A percentile compares a stretch with the other conserved stretches of the same genome.
phyloP scores from a whole-genome alignment of 1,284 basidiomycete species.

The Rhodotorula sp. region DNA sequence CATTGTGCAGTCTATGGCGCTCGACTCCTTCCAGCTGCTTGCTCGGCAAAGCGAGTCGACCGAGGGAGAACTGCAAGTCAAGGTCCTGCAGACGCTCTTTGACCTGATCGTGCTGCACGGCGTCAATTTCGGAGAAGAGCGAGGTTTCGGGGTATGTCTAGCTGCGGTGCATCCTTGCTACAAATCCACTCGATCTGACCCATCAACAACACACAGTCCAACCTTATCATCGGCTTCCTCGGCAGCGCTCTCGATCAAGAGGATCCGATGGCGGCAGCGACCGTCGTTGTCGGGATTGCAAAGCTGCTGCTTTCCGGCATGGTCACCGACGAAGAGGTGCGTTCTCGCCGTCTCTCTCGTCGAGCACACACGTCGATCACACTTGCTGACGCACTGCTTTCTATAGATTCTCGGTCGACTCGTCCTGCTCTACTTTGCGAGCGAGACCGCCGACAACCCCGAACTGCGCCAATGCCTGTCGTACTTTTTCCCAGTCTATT shows the following conservation, averaged over 20 bases:
- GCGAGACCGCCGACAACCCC: constrained; percentile 79
- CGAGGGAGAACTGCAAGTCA: constrained; percentile 72
- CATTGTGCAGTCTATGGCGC: constrained; percentile 69
- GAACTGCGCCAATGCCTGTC: constrained; percentile 87
- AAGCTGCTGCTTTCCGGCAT: constrained; percentile 87
- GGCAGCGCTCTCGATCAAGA: constrained; percentile 71
- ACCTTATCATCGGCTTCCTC: constrained; percentile 71
- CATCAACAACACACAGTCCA: constrained; percentile 54
- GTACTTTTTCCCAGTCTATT: constrained; percentile 94
- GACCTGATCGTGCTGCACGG: constrained; percentile 90
- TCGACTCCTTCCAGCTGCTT: constrained; percentile 87
- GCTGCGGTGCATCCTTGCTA: too few relatives aligned
- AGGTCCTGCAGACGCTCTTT: constrained; percentile 81
- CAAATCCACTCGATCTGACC: neutral
- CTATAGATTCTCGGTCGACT: constrained; percentile 72
- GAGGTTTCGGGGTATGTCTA: constrained; percentile 41
- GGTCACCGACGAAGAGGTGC: constrained; percentile 68
- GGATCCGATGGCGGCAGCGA: constrained; percentile 70
- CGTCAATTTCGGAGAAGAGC: constrained; percentile 62
- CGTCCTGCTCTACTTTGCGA: constrained; percentile 80
- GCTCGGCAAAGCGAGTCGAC: constrained; percentile 76
- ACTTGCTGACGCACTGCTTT: neutral
- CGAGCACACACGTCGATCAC: neutral
- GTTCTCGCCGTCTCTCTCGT: constrained; percentile 37
- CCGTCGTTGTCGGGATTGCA: constrained; percentile 77